Percentiles rank a stretch among this genome's conserved stretches.
Evolutionary conservation across 2,329 filamentous ascomycete genomes (phyloP).

Genomic region (Gaeumannomyces tritici): DNA sequence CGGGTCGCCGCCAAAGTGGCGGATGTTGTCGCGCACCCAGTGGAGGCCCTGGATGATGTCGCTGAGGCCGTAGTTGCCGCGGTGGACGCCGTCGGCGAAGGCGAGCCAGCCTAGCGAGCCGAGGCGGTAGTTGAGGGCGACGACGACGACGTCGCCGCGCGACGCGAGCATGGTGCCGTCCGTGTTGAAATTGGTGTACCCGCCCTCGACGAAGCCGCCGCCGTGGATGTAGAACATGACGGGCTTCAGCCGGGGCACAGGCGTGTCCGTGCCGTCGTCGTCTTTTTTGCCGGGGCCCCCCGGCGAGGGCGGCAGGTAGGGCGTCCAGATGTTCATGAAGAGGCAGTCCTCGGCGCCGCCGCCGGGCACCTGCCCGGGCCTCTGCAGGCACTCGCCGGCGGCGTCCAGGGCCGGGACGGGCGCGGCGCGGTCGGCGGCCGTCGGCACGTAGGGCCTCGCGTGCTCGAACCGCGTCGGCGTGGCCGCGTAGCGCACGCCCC

Average conservation of each 20-base stretch:
- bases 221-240: conserved; percentile 38
- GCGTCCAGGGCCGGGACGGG: conserved; percentile 15
- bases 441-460: conserved; percentile 12
- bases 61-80: conserved; percentile 30
- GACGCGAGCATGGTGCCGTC: conserved; percentile 35
- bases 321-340: conserved; percentile 28
- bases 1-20: conserved; percentile 20
- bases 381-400: conserved; percentile 20
- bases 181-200: conserved; percentile 30
- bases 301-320: conserved; percentile 15
- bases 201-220: conserved; percentile 28
- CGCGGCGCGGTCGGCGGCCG: conserved; percentile 13
- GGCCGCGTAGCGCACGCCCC: conserved; percentile 20
- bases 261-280: too few species aligned
- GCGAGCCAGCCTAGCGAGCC: conserved; percentile 18
- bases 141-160: conserved; percentile 32
- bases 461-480: conserved; percentile 17
- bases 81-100: conserved; percentile 22
- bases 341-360: conserved; percentile 23
- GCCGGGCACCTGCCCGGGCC: conserved; percentile 17
- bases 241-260: conserved; percentile 15
- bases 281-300: not conserved
- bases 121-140: conserved; percentile 30
- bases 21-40: conserved; percentile 28
- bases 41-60: conserved; percentile 28